Evolutionary conservation across 495 filamentous ascomycete genomes (phyloP).

Genomic region (Penicillium paradoxum): DNA sequence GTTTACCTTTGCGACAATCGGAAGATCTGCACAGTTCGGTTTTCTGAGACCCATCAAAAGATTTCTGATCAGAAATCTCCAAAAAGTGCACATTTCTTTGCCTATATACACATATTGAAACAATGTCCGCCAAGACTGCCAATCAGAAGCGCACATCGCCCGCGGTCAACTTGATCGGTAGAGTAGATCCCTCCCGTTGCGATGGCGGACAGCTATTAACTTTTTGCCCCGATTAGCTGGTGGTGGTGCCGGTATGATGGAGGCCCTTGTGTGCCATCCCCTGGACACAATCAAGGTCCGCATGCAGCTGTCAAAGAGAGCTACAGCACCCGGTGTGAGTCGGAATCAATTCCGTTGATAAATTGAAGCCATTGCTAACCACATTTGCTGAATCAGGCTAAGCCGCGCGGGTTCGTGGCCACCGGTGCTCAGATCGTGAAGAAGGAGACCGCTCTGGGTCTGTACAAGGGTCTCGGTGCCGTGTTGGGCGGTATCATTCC

Average conservation of each 20-base stretch:
- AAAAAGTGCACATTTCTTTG: conserved; percentile 1
- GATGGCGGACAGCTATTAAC: conserved; percentile 19
- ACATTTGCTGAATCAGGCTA: conserved; percentile 39
- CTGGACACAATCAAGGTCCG: conserved; percentile 99
- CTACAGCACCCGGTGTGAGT: conserved; percentile 71
- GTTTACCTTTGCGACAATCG: conserved; percentile 10
- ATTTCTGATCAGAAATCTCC: conserved; percentile 6
- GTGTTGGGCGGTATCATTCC: conserved; percentile 96
- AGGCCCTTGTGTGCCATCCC: conserved; percentile 94
- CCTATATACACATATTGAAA: conserved; percentile 16
- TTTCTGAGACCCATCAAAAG: conserved; percentile 2
- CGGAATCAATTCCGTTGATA: not conserved
- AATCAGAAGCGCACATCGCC: conserved; percentile 75
- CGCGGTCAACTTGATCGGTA: conserved; percentile 93
- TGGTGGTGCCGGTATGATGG: conserved; percentile 98
- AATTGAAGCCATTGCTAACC: conserved; percentile 17
- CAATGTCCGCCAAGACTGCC: conserved; percentile 61
- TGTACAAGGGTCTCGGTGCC: conserved; percentile 96
- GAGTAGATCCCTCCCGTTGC: conserved; percentile 7
- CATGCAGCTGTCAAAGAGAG: conserved; percentile 94
- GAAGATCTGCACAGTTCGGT: conserved; percentile 9
- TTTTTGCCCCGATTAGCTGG: conserved; percentile 59
- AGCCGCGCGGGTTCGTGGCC: conserved; percentile 78
- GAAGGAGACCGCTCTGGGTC: conserved; percentile 81
- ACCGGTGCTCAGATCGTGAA: conserved; percentile 85